Base-by-base conservation (phyloP, 2,329 filamentous ascomycete genomes). In the Trichothecium sympodiale region DNA sequence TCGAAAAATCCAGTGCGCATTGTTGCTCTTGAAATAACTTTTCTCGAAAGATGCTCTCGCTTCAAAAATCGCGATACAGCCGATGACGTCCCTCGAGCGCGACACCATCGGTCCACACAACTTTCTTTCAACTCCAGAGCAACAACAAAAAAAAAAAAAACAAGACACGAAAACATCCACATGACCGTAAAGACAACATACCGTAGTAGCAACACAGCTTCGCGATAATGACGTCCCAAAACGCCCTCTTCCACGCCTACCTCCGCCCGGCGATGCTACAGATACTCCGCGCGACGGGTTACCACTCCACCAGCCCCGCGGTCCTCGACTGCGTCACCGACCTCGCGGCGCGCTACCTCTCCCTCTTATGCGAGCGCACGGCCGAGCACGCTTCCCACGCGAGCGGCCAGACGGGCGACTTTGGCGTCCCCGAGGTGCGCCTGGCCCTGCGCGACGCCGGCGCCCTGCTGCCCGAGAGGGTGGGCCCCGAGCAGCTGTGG, bases 301-400 rank as follows among this genome's bases (percentile, higher is more conserved):
- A 93, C 62, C 84, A 93, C 55, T 71, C 80, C 29, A 83, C 86
- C 34, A 78, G 78, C 37, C 80, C 85, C 2, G 80, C 81, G 4
- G 87, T 93, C 6, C 68, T 95, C 38, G 88, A 96, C 60, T 80
- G 83, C 8, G 58, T 95, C n/a, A 83, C 86, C 12, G 87, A 95
- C 57, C 70, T 96, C 7, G 80, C 86, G 1, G 83, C 80, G 30
- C 78, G 83, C 45, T 94, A 95, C 58, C 64, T 96, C 39, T 64
- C 76, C 16, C 63, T 84, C 4, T 74, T 95, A 15, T 84, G 83
- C 42, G 72, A 78, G 41, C 71, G 75, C 26, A 82, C 87, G 1
- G 80, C 81, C 3, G 64, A 69, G 17, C 80, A 89, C 57, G 82
- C 85, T 4, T 65, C 69, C 13, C 74, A 79, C 45, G 83, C 80